Conservation (phyloP, 1,284 basidiomycete genomes). For the Trichosporon asahii region DNA sequence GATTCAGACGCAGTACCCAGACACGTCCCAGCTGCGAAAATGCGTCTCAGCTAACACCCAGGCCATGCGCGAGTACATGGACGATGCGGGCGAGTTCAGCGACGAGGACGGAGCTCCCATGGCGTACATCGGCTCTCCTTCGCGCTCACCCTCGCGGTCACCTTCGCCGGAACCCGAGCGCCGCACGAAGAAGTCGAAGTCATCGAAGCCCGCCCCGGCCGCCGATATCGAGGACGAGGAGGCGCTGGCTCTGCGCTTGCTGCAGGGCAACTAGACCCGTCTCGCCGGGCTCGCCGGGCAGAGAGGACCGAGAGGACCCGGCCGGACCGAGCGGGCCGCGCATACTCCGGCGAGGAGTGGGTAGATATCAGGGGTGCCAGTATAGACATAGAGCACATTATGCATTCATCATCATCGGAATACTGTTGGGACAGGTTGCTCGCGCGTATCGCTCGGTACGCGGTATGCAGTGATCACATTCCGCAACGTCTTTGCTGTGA, state of each 20-base stretch:
- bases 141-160: conserved; percentile 14
- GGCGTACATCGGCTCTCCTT: neutral
- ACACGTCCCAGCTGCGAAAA: neutral
- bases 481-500: too few species aligned
- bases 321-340: too few species aligned
- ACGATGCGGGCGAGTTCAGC: conserved; percentile 17
- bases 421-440: too few species aligned
- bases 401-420: too few species aligned
- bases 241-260: conserved; percentile 45
- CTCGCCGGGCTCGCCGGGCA: neutral
- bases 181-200: conserved; percentile 20
- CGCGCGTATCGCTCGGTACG: too few species aligned
- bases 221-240: conserved; percentile 42
- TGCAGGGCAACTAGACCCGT: conserved; percentile 31
- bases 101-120: neutral
- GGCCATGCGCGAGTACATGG: conserved; percentile 18
- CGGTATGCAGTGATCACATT: too few species aligned
- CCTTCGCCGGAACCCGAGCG: conserved; percentile 20
- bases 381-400: too few species aligned
- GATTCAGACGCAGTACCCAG: neutral
- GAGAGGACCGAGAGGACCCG: too few species aligned
- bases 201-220: conserved; percentile 14
- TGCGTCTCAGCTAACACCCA: conserved; percentile 5
- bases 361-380: too few species aligned
- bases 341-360: too few species aligned